Evolutionary conservation across 352 stramenopile genomes (phyloP).

Genomic region (Pythium sp.): DNA sequence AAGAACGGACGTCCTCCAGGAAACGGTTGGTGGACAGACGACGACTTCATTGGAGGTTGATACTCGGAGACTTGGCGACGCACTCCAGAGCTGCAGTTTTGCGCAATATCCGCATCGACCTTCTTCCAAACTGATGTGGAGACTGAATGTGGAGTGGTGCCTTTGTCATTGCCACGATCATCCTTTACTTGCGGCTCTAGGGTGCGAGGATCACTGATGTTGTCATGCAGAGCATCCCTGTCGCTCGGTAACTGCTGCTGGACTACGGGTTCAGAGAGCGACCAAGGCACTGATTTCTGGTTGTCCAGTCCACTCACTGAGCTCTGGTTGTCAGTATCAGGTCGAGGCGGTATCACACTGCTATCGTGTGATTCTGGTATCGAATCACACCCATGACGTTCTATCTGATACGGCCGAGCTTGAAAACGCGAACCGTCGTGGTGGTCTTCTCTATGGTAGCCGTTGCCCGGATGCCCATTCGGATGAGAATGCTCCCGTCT

Average conservation of each 20-base stretch:
- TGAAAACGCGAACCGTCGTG: neutral
- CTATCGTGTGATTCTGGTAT: neutral
- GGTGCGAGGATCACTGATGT: neutral
- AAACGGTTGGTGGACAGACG: neutral
- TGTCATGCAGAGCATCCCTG: neutral
- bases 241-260: neutral
- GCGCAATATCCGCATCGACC: neutral
- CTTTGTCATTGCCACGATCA: neutral
- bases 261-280: neutral
- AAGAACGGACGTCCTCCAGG: neutral
- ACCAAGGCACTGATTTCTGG: neutral
- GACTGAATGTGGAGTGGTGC: neutral
- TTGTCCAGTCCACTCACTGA: neutral
- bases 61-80: neutral
- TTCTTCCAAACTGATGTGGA: conserved; percentile 3
- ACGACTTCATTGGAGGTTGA: neutral
- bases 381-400: neutral
- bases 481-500: neutral
- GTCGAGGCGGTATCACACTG: neutral
- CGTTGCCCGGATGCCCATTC: neutral
- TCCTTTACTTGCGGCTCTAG: neutral
- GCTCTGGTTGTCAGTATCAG: neutral
- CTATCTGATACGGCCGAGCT: neutral
- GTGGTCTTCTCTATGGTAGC: neutral
- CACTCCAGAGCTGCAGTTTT: neutral